Percentiles rank a stretch among this genome's conserved stretches.
These are phyloP conservation scores for Nigrospora oryzae DNA, from an alignment of 2,329 filamentous ascomycete genomes.

Conservation along the genomic window DNA sequence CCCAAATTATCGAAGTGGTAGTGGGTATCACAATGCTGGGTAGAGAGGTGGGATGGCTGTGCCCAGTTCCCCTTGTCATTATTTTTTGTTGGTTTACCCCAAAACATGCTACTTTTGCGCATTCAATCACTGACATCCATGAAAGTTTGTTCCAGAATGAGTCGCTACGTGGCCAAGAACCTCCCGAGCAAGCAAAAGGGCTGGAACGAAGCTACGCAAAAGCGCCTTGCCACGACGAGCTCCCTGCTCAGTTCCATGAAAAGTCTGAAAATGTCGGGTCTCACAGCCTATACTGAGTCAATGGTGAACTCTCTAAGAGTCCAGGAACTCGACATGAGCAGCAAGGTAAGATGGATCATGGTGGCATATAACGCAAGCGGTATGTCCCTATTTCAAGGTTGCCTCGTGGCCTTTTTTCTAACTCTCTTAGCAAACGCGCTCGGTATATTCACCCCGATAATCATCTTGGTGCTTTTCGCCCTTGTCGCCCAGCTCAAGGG, in stretches of 20 bases:
- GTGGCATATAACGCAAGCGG: conserved; percentile 31
- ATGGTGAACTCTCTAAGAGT: too few species aligned
- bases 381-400: conserved; percentile 11
- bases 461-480: conserved; percentile 27
- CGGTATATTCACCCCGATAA: conserved; percentile 29
- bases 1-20: too few species aligned
- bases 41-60: too few species aligned
- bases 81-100: too few species aligned
- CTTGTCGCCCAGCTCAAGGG: conserved; percentile 13
- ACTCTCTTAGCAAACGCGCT: conserved; percentile 26
- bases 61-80: too few species aligned
- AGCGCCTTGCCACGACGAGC: conserved; percentile 22
- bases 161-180: conserved; percentile 22
- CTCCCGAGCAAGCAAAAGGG: conserved; percentile 21
- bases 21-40: too few species aligned
- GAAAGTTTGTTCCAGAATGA: conserved; percentile 27
- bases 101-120: too few species aligned
- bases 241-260: conserved; percentile 23
- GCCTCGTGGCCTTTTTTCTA: neutral
- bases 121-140: neutral
- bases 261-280: conserved; percentile 25
- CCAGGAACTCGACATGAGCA: conserved; percentile 1
- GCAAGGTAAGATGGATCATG: conserved; percentile 28
- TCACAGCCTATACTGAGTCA: too few species aligned
- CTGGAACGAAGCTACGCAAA: conserved; percentile 29